phyloP scores from a whole-genome alignment of 192 early-diverging fungal species.

The Backusella tuberculispora region DNA sequence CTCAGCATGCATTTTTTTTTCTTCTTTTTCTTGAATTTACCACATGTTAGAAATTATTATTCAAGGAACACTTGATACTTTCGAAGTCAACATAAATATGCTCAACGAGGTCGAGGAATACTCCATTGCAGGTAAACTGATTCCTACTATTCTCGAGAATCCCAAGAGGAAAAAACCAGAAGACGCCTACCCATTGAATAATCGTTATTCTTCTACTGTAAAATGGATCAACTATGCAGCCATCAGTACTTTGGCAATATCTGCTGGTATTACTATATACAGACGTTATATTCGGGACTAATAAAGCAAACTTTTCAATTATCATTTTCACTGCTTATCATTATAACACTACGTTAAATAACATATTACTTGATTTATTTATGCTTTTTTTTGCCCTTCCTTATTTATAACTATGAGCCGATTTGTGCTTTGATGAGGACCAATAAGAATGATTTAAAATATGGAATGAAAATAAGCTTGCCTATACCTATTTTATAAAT shows the following conservation, averaged over 20 bases:
- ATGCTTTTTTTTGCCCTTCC: too few relatives aligned
- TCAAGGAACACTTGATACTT: constrained; percentile 28
- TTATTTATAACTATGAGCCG: too few relatives aligned
- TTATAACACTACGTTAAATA: neutral
- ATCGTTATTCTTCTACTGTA: neutral
- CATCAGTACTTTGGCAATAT: neutral
- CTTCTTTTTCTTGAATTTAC: neutral
- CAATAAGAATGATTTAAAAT: too few relatives aligned
- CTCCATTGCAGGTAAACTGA: constrained; percentile 21
- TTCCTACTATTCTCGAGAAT: neutral
- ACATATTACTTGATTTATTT: neutral
- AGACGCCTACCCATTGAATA: neutral
- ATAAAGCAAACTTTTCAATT: neutral
- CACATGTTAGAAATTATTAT: constrained; percentile 29
- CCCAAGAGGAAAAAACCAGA: neutral
- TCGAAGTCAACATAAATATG: constrained; percentile 38
- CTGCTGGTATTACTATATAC: constrained; percentile 24
- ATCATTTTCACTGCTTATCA: neutral
- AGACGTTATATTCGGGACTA: neutral
- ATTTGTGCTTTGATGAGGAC: too few relatives aligned
- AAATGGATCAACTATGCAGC: neutral
- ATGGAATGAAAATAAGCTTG: too few relatives aligned
- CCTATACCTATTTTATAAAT: too few relatives aligned
- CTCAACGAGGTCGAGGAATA: constrained; percentile 37
- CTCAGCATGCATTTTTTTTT: constrained; percentile 4